phyloP scores from a whole-genome alignment of 2,329 filamentous ascomycete species.

The Aspergillus sp. region DNA sequence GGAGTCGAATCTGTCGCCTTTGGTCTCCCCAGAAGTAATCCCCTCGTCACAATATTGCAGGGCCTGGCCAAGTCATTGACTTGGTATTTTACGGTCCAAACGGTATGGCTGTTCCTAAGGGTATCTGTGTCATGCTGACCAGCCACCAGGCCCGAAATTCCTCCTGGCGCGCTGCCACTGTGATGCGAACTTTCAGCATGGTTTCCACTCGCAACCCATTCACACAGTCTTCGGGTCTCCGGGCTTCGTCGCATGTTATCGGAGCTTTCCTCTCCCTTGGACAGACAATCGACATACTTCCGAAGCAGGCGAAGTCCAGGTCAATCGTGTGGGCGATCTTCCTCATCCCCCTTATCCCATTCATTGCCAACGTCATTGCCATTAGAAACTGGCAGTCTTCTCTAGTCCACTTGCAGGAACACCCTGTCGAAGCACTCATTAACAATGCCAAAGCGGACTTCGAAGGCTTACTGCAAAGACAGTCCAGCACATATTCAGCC shows the following conservation, averaged over 20 bases:
- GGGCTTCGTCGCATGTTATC: constrained; percentile 2
- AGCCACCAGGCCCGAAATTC: constrained; percentile 2
- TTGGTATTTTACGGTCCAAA: constrained; percentile 1
- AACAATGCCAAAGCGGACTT: constrained; percentile 2
- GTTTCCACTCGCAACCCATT: constrained; percentile 2
- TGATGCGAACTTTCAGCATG: constrained; percentile 2
- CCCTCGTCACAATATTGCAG: background rate
- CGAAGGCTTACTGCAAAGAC: background rate
- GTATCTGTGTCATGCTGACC: background rate
- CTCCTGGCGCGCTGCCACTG: constrained; percentile 3
- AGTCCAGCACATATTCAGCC: constrained; percentile 1
- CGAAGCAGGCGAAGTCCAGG: constrained; percentile 1
- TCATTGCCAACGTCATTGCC: constrained; percentile 1
- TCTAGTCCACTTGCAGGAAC: background rate
- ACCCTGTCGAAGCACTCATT: constrained; percentile 2
- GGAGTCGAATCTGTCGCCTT: constrained; percentile 2
- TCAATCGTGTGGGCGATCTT: constrained; percentile 2
- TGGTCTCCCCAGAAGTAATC: background rate
- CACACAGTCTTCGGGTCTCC: background rate
- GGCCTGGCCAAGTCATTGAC: constrained; percentile 3
- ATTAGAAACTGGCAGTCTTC: constrained; percentile 1
- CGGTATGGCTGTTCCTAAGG: constrained; percentile 1
- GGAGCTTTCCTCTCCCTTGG: constrained; percentile 3
- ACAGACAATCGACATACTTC: constrained; percentile 5
- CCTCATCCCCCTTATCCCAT: constrained; percentile 2